phyloP scores from a whole-genome alignment of 169 alveolate genomes.

The Plasmodium sp. region DNA sequence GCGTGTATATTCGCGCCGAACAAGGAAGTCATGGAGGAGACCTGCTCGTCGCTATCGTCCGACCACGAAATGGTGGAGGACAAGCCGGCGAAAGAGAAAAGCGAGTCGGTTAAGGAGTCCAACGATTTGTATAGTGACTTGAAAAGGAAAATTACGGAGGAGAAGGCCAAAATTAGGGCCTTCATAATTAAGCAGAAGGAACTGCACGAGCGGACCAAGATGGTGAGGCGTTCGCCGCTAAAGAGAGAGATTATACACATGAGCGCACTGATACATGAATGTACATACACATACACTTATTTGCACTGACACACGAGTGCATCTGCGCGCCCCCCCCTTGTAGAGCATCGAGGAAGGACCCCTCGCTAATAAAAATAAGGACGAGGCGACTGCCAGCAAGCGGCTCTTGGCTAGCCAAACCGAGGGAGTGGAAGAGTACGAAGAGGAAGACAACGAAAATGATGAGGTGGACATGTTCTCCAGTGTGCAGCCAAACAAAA shows the following conservation, averaged over 20 bases:
- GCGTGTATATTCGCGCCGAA: conserved; percentile 71
- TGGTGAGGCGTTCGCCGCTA: conserved; percentile 20
- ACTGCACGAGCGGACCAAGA: conserved; percentile 73
- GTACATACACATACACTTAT: too few relatives aligned
- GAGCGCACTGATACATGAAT: background rate
- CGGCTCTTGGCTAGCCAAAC: background rate
- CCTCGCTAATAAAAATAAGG: conserved; percentile 16
- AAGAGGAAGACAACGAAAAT: conserved; percentile 38
- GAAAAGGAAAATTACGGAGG: conserved; percentile 79
- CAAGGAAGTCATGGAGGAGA: conserved; percentile 67
- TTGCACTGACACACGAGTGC: background rate
- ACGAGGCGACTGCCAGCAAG: background rate
- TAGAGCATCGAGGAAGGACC: conserved; percentile 29
- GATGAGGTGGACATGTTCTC: conserved; percentile 72
- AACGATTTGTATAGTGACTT: conserved; percentile 69
- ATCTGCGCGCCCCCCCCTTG: background rate
- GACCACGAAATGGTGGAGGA: conserved; percentile 69
- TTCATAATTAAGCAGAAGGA: conserved; percentile 80
- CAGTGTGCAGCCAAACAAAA: conserved; percentile 47
- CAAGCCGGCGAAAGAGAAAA: conserved; percentile 34
- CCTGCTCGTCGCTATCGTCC: conserved; percentile 68
- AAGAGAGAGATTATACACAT: background rate
- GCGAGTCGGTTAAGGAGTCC: conserved; percentile 31
- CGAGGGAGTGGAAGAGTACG: background rate
- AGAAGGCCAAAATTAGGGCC: conserved; percentile 80